phyloP scores from a whole-genome alignment of 2,329 filamentous ascomycete genomes.

The Hortaea sp. region DNA sequence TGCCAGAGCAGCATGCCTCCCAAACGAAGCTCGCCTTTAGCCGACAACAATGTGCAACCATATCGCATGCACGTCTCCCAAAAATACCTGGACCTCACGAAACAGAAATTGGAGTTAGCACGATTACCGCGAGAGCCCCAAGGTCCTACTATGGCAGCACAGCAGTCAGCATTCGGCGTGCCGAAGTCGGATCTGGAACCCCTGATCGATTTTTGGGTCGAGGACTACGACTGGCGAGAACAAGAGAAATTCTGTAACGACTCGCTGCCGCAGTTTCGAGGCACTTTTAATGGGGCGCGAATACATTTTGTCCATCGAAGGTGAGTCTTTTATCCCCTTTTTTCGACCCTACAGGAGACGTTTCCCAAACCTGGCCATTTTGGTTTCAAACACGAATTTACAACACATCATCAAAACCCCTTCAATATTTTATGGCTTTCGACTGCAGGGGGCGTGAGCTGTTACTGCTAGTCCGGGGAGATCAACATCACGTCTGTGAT shows the following conservation, averaged over 20 bases:
- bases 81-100: constrained; percentile 57
- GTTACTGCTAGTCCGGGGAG: too few species aligned
- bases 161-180: constrained; percentile 41
- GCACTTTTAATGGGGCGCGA: constrained; percentile 39
- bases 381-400: too few species aligned
- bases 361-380: too few species aligned
- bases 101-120: constrained; percentile 56
- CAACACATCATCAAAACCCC: too few species aligned
- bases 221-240: constrained; percentile 54
- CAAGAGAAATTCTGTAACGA: constrained; percentile 50
- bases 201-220: constrained; percentile 50
- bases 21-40: not conserved
- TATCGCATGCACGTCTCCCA: constrained; percentile 43
- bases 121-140: constrained; percentile 51
- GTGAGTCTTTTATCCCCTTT: constrained; percentile 18
- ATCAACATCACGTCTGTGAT: too few species aligned
- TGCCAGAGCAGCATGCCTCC: too few species aligned
- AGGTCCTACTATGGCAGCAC: not conserved
- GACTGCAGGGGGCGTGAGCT: too few species aligned
- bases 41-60: constrained; percentile 6
- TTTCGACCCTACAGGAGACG: too few species aligned
- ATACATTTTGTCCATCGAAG: constrained; percentile 56
- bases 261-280: constrained; percentile 54
- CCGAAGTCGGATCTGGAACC: constrained; percentile 54
- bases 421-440: too few species aligned